A percentile compares a stretch with the other conserved stretches of the same genome.
These are phyloP conservation scores for Rhodosporidiobolus odoratus DNA, from an alignment of 768 basidiomycete species.

Conservation along the genomic window DNA sequence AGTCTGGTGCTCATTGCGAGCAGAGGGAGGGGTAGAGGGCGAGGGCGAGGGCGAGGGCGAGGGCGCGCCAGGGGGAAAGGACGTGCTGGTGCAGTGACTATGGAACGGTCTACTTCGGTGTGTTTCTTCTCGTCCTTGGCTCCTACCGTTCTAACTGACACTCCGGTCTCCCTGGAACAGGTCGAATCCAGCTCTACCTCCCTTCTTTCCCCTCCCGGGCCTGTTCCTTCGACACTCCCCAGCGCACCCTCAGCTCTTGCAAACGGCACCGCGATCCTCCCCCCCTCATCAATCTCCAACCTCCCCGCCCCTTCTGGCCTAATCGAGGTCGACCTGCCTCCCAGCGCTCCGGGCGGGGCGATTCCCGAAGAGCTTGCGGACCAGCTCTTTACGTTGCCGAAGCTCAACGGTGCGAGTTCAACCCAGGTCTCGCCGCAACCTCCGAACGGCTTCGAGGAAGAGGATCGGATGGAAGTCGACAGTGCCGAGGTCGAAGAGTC, in stretches of 20 bases:
- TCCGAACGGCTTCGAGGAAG: too few relatives aligned
- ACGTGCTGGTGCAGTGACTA: background rate
- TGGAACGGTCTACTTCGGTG: slow-evolving; percentile 16
- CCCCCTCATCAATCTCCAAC: background rate
- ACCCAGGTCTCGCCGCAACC: too few relatives aligned
- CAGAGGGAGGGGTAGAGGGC: background rate
- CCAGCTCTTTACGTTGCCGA: background rate
- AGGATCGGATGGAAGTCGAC: too few relatives aligned
- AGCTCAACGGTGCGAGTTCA: too few relatives aligned
- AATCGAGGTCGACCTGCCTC: slow-evolving; percentile 26
- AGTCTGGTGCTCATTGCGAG: background rate
- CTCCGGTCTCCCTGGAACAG: background rate
- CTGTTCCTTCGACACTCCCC: background rate
- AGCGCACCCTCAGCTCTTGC: background rate
- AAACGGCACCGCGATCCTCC: slow-evolving; percentile 3
- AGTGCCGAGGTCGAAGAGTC: too few relatives aligned
- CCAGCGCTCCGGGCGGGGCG: background rate
- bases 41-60: background rate
- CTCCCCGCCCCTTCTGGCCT: slow-evolving; percentile 17
- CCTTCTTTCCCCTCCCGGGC: background rate
- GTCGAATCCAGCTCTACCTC: slow-evolving; percentile 1
- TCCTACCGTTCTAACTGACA: background rate
- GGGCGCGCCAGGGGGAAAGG: background rate
- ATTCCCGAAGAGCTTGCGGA: slow-evolving; percentile 8
- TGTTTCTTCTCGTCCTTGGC: background rate